Evolutionary conservation across 2,329 filamentous ascomycete species (phyloP).

Genomic region (Neofusicoccum umdonicola): DNA sequence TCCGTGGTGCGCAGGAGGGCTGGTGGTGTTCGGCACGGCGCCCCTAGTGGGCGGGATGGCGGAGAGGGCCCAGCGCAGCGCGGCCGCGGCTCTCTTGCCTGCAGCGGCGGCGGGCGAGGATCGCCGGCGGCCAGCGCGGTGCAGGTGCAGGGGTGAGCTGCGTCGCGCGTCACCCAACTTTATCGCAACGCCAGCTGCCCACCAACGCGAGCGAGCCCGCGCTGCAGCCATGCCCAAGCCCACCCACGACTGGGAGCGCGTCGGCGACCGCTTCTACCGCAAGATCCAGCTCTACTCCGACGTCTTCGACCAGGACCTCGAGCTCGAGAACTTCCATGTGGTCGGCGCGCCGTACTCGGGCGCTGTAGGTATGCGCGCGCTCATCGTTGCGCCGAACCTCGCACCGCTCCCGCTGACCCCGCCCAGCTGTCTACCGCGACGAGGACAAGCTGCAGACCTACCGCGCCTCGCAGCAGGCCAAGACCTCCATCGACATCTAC

Average conservation of each 20-base stretch:
- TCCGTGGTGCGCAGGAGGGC: neutral
- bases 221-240: conserved; percentile 47
- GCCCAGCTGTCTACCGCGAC: conserved; percentile 74
- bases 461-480: conserved; percentile 67
- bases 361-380: conserved; percentile 68
- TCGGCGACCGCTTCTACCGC: conserved; percentile 92
- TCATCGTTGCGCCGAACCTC: conserved; percentile 17
- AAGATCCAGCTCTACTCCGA: conserved; percentile 91
- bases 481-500: conserved; percentile 90
- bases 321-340: conserved; percentile 92
- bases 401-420: neutral
- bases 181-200: conserved; percentile 3
- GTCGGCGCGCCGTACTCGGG: conserved; percentile 90
- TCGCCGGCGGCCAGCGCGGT: neutral
- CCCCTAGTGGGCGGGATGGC: no score
- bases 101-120: neutral
- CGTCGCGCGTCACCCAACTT: conserved; percentile 8
- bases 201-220: neutral
- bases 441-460: conserved; percentile 80
- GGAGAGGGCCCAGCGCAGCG: no score
- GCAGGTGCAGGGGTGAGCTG: neutral
- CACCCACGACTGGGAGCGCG: conserved; percentile 88
- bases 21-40: no score
- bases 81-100: neutral
- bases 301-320: conserved; percentile 88